phyloP scores from a whole-genome alignment of 106 monocot species.

The Dactylorhiza incarnata region DNA sequence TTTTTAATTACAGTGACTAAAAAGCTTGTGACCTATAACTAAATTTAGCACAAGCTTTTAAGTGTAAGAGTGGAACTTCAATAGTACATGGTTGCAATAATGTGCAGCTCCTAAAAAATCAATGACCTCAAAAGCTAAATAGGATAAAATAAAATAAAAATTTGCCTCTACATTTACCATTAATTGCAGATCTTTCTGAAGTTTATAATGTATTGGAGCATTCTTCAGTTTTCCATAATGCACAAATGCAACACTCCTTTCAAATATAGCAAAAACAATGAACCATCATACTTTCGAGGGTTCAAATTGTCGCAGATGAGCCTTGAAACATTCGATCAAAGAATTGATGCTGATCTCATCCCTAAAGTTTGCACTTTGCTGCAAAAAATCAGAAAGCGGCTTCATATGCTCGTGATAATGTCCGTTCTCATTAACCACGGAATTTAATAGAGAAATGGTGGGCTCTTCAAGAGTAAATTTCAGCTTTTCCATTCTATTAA shows the following conservation, averaged over 20 bases:
- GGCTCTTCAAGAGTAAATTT: conserved; percentile 9
- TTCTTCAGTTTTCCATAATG: background rate
- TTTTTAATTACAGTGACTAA: conserved; percentile 2
- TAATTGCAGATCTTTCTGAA: background rate
- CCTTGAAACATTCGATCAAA: conserved; percentile 8
- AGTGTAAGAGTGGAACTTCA: background rate
- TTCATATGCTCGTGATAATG: conserved; percentile 13
- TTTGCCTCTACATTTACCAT: background rate
- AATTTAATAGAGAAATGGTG: conserved; percentile 2
- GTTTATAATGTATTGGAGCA: background rate
- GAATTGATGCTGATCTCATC: conserved; percentile 9
- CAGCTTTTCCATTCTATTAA: conserved; percentile 13
- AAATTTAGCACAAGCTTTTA: background rate
- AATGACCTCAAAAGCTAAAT: background rate
- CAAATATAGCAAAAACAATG: background rate
- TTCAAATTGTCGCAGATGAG: background rate
- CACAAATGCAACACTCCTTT: background rate
- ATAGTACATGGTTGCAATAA: background rate
- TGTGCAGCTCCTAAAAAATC: background rate
- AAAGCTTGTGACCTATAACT: background rate
- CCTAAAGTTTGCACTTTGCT: background rate
- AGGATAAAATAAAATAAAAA: background rate
- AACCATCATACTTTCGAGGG: background rate
- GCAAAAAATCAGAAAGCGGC: conserved; percentile 9
- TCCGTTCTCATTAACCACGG: conserved; percentile 2